Evolutionary conservation across 2,329 filamentous ascomycete species (phyloP).

Genomic region (Gnomoniopsis sp.): DNA sequence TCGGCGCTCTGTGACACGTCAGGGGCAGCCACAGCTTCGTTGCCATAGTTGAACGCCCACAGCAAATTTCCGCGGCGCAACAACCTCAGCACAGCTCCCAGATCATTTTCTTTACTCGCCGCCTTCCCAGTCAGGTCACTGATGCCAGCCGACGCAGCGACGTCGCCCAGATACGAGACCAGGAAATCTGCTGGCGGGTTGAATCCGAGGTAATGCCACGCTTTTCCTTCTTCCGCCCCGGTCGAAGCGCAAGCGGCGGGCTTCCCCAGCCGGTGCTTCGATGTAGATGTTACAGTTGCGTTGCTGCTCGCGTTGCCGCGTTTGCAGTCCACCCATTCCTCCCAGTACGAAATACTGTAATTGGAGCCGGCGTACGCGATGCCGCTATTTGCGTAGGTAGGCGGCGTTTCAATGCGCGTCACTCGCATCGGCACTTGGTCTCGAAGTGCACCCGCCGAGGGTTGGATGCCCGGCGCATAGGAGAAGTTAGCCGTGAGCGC

Average conservation of each 20-base stretch:
- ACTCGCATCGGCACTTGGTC: conserved; percentile 22
- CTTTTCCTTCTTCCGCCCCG: not conserved
- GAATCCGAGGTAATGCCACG: conserved; percentile 22
- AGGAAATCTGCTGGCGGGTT: conserved; percentile 22
- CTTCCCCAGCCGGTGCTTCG: conserved; percentile 20
- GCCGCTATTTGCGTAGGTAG: conserved; percentile 20
- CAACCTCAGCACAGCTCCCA: conserved; percentile 20
- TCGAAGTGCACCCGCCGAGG: conserved; percentile 17
- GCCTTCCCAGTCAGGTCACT: conserved; percentile 17
- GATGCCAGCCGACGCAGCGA: conserved; percentile 18
- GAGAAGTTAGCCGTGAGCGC: conserved; percentile 20
- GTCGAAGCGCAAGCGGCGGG: conserved; percentile 19
- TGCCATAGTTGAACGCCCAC: conserved; percentile 24
- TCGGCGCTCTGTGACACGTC: not conserved
- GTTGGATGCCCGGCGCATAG: conserved; percentile 20
- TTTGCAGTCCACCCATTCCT: conserved; percentile 21
- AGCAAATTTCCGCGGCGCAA: conserved; percentile 19
- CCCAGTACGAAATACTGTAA: conserved; percentile 21
- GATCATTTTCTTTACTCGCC: conserved; percentile 17
- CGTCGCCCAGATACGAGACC: conserved; percentile 20
- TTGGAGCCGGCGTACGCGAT: conserved; percentile 18
- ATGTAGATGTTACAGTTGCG: conserved; percentile 20
- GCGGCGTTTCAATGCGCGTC: conserved; percentile 23
- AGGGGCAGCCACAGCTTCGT: conserved; percentile 17
- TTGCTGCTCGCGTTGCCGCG: conserved; percentile 18